phyloP scores from a whole-genome alignment of 2,329 filamentous ascomycete genomes.

The Hawksworthiomyces lignivorus region DNA sequence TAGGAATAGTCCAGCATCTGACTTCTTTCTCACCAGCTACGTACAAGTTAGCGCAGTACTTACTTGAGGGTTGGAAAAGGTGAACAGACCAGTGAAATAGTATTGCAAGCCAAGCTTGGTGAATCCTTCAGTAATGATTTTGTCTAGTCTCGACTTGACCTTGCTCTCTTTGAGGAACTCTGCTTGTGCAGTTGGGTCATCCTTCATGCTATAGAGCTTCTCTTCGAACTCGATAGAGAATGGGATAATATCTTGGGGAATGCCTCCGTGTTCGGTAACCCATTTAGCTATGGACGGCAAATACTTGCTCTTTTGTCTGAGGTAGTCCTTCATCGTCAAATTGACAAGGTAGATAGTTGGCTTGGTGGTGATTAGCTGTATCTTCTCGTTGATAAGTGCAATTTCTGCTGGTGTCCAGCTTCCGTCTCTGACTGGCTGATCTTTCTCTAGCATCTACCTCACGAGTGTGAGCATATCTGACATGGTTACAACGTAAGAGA shows the following conservation, averaged over 20 bases:
- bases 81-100: slow-evolving; percentile 31
- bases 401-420: slow-evolving; percentile 35
- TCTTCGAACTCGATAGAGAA: slow-evolving; percentile 39
- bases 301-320: slow-evolving; percentile 39
- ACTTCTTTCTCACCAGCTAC: slow-evolving; percentile 37
- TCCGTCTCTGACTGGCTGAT: slow-evolving; percentile 34
- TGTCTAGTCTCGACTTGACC: slow-evolving; percentile 32
- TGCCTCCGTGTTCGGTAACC: slow-evolving; percentile 35
- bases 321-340: slow-evolving; percentile 39
- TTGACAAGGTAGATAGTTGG: slow-evolving; percentile 38
- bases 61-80: too few relatives aligned
- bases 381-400: slow-evolving; percentile 37
- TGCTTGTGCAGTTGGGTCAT: slow-evolving; percentile 26
- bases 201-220: slow-evolving; percentile 31
- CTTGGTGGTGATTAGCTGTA: slow-evolving; percentile 38
- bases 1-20: slow-evolving; percentile 54
- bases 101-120: slow-evolving; percentile 36
- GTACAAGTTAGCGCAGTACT: neutral
- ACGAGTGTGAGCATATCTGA: slow-evolving; percentile 3
- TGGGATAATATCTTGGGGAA: slow-evolving; percentile 33
- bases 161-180: slow-evolving; percentile 32
- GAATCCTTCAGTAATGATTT: slow-evolving; percentile 37
- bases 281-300: slow-evolving; percentile 36
- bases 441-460: slow-evolving; percentile 29
- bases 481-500: neutral